Evolutionary conservation across 148 eudicot species (phyloP), one percentile per base, ranked within the genome.

Genomic region (Polygonum aviculare): DNA sequence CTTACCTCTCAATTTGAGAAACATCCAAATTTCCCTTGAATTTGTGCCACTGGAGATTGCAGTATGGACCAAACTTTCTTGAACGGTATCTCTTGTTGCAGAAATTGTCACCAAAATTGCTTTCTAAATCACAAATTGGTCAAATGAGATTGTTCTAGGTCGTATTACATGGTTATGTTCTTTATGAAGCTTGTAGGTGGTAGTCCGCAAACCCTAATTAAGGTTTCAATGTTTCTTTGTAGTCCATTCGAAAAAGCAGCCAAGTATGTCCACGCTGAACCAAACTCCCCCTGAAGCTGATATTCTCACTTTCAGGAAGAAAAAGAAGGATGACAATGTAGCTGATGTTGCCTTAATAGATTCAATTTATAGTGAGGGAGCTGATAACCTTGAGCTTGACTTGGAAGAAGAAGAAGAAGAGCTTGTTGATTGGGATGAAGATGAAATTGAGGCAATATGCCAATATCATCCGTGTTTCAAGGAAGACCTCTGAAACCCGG

Each of bases 401-500:
- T 26, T 26, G 35, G 31, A 26, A 26, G 31, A 26, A 26, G 31
- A 26, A 26, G 31, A 26, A 26, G 31, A 80, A 55, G 86, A 75
- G 51, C 31, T 38, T 49, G 73, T 75, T 78, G 82, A 70, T 41
- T 95, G 98, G 97, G 87, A 88, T 48, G 74, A 77, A 0, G 97
- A 92, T 75, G 98, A 95, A 81, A 83, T 92, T 65, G 94, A 95
- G 77, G 92, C 98, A 36, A 95, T 95, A 78, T 85, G 31, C 31
- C 0, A 26, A 26, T 26, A 26, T 26, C 97, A 73, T 89, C 96
- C 63, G 88, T 95, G 16, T 95, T 95, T 80, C 82, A 85, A 78
- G 92, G 97, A 70, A 88, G 98, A 55, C 97, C 96, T 81, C 97
- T 88, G 76, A 92, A 90, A 85, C 96, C 94, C 1, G 93, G 98